These are phyloP conservation scores for Scheffersomyces lignicola DNA, from an alignment of 1,139 yeast genomes.

Conservation along the genomic window DNA sequence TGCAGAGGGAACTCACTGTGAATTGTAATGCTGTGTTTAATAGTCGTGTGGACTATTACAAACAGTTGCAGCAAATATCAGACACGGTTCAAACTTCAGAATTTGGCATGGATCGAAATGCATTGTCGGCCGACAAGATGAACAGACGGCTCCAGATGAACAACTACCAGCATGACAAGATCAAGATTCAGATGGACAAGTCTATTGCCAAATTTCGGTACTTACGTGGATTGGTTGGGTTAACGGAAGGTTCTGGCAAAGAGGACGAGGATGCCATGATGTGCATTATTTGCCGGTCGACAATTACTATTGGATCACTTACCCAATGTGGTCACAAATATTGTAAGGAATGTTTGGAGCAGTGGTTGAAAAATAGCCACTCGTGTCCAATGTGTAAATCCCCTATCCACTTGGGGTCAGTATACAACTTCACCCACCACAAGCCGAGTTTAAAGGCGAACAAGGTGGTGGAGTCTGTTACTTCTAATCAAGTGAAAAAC, in stretches of 20 bases:
- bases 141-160: not conserved
- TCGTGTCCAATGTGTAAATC: slow-evolving; percentile 82
- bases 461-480: slow-evolving; percentile 27
- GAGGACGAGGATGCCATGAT: slow-evolving; percentile 32
- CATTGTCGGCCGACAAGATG: slow-evolving; percentile 12
- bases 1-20: slow-evolving; percentile 51
- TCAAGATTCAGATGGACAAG: slow-evolving; percentile 25
- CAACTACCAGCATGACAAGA: slow-evolving; percentile 1
- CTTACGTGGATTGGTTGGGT: slow-evolving; percentile 35
- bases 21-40: slow-evolving; percentile 69
- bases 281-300: slow-evolving; percentile 77
- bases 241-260: slow-evolving; percentile 12
- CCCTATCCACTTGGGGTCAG: slow-evolving; percentile 39
- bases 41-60: slow-evolving; percentile 74
- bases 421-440: slow-evolving; percentile 60
- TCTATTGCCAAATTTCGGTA: slow-evolving; percentile 61
- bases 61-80: slow-evolving; percentile 80
- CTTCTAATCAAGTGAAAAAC: slow-evolving; percentile 15
- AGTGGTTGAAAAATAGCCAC: slow-evolving; percentile 61
- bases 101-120: slow-evolving; percentile 20
- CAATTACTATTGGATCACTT: slow-evolving; percentile 71
- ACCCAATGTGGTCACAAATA: slow-evolving; percentile 90
- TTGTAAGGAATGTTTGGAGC: slow-evolving; percentile 72
- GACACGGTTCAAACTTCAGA: slow-evolving; percentile 60
- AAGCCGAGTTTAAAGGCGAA: slow-evolving; percentile 50